Base-by-base conservation (phyloP, 2,329 filamentous ascomycete species). In the Trichoderma oligosporum region DNA sequence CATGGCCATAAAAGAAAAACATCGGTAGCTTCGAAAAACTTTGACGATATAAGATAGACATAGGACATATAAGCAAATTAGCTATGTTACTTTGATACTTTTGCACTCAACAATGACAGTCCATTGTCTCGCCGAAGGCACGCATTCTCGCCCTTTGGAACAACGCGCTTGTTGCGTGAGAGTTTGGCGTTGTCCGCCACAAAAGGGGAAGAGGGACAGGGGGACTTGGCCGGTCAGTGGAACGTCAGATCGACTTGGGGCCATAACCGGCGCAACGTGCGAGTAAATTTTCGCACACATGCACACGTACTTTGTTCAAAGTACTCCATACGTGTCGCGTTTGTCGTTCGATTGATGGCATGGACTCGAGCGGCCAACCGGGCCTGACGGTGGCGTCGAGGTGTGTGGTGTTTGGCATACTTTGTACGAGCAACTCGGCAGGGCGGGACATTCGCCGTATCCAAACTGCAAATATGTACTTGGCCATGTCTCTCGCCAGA, bases 151-250 rank as follows among this genome's bases (percentile, higher is more conserved):
- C 45, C 44, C 51, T 55, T n/a, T 55, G 38, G 29, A 18, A 36
- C 38, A 57, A 57, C 54, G 45, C 54, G 51, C 27, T 35, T 45
- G 51, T 46, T 44, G 38, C 39, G 54, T 44, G 45, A 35, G 45
- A 27, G 27, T 39, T 39, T 48, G 45, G 36, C 38, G 24, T 41
- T 18, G 51, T 22, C 20, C 25, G 45, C 45, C 25, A 42, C 35
- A 49, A 57, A 57, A 44, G 54, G 54, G 54, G 33, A 57, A 47
- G 36, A 38, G 31, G 29, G 45, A 35, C 27, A 46, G 51, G 51
- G 51, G 51, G 45, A 57, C 45, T 49, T 42, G 45, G 33, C 42
- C 44, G 24, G 53, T 29, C 24, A 14, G 54, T 57, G 54, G 45
- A 49, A 49, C 54, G 14, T 24, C 53, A 48, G 44, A 56, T 56